Percentiles rank a stretch among this genome's conserved stretches.
Evolutionary conservation across 805 yeast species (phyloP).

Genomic region (Wickerhamomyces ciferrii): DNA sequence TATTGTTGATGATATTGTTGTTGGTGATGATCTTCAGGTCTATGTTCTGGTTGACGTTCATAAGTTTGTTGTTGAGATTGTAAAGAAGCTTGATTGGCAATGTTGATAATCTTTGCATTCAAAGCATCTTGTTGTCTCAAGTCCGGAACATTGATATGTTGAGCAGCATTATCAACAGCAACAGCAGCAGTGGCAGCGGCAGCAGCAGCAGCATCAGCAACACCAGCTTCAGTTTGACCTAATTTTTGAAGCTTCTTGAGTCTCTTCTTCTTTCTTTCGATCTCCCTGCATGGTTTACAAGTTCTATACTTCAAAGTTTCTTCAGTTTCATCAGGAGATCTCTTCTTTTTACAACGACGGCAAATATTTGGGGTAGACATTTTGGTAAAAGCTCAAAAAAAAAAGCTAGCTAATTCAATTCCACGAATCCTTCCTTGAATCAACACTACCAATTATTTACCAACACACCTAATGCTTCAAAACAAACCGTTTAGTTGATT

Average conservation of each 20-base stretch:
- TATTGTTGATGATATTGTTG: constrained; percentile 7
- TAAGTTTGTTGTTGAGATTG: constrained; percentile 1
- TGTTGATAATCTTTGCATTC: constrained; percentile 2
- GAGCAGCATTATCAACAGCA: not conserved
- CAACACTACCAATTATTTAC: not conserved
- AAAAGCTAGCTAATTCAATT: too few species aligned
- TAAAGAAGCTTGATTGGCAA: constrained; percentile 6
- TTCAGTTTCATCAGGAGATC: constrained; percentile 22
- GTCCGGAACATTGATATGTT: constrained; percentile 4
- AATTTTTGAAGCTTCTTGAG: constrained; percentile 12
- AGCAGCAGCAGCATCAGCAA: not conserved
- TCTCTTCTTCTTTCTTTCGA: constrained; percentile 19
- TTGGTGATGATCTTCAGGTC: constrained; percentile 1
- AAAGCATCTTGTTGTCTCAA: constrained; percentile 1
- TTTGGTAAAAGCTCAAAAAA: not conserved
- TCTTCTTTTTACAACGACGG: constrained; percentile 26
- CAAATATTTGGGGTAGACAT: constrained; percentile 6
- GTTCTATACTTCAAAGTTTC: constrained; percentile 26
- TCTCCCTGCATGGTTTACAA: constrained; percentile 24
- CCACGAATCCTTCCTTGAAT: not conserved
- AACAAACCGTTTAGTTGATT: not conserved
- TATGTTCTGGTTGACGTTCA: not conserved
- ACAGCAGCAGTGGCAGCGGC: constrained; percentile 1
- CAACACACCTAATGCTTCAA: not conserved
- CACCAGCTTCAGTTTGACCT: not conserved